These are phyloP conservation scores for Calocera viscosa DNA, from an alignment of 768 basidiomycete genomes.

Conservation along the genomic window DNA sequence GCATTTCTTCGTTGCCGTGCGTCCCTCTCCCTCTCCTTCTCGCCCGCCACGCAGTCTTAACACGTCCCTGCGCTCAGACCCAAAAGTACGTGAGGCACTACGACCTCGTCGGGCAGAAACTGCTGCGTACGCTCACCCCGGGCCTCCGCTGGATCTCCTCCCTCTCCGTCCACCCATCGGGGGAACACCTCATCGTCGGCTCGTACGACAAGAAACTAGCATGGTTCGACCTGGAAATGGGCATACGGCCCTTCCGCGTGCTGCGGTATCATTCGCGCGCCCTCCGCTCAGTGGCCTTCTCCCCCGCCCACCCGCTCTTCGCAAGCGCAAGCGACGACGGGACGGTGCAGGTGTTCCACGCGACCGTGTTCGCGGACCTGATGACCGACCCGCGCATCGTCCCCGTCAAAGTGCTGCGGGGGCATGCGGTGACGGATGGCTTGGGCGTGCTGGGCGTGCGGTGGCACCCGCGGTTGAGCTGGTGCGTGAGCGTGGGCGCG, in stretches of 20 bases:
- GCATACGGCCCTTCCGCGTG: conserved; percentile 93
- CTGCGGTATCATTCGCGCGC: conserved; percentile 93
- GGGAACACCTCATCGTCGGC: conserved; percentile 93
- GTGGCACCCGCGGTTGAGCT: conserved; percentile 84
- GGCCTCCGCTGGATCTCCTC: conserved; percentile 96
- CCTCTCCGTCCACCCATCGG: conserved; percentile 91
- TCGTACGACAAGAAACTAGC: conserved; percentile 95
- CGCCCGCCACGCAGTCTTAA: conserved; percentile 3
- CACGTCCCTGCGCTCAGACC: conserved; percentile 42
- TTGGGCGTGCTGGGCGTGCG: conserved; percentile 82
- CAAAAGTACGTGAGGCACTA: conserved; percentile 93
- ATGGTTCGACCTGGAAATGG: conserved; percentile 98
- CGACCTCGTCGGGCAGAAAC: conserved; percentile 84
- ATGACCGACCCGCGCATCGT: conserved; percentile 97
- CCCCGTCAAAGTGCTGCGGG: conserved; percentile 87
- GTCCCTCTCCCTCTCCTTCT: conserved; percentile 25
- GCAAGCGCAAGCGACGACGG: conserved; percentile 96
- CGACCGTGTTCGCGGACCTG: conserved; percentile 84
- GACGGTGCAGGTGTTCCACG: conserved; percentile 92
- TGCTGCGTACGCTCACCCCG: conserved; percentile 87
- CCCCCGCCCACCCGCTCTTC: conserved; percentile 88
- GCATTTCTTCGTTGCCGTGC: conserved; percentile 92
- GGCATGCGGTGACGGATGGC: conserved; percentile 74
- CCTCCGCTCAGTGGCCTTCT: conserved; percentile 85
- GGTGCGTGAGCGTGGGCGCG: conserved; percentile 85